Conservation (phyloP, 2,329 filamentous ascomycete species). For the Pseudocercospora cruenta region DNA sequence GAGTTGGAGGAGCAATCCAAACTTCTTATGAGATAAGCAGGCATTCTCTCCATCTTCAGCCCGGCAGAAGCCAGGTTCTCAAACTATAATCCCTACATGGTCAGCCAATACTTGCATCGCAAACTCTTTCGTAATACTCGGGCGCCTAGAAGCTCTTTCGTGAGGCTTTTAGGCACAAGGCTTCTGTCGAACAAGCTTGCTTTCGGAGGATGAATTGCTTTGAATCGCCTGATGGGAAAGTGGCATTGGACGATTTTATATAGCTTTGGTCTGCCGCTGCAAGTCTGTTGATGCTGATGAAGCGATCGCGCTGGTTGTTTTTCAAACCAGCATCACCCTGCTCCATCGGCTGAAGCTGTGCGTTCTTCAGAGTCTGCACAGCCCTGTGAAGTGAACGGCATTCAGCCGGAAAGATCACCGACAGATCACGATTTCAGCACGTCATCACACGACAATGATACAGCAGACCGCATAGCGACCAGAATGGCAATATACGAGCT, state of each 20-base stretch:
- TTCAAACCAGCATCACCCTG: neutral
- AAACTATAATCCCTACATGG: neutral
- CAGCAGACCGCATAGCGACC: neutral
- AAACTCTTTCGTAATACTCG: slow-evolving; percentile 2
- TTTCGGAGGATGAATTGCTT: neutral
- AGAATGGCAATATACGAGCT: neutral
- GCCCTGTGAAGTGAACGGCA: neutral
- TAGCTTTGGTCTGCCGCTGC: neutral
- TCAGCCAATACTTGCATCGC: slow-evolving; percentile 9
- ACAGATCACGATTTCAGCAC: slow-evolving; percentile 1
- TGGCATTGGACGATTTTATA: neutral
- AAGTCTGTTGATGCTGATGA: neutral
- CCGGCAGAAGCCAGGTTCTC: slow-evolving; percentile 11
- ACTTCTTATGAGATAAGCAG: slow-evolving; percentile 17
- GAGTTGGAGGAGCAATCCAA: slow-evolving; percentile 9
- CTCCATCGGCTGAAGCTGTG: neutral
- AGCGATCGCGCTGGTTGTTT: neutral
- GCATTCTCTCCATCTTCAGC: slow-evolving; percentile 13
- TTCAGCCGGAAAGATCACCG: neutral
- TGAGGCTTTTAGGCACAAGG: slow-evolving; percentile 1
- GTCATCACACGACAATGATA: slow-evolving; percentile 1
- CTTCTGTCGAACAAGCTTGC: neutral
- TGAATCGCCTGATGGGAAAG: neutral
- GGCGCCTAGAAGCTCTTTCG: neutral
- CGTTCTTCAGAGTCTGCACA: neutral